Evolutionary conservation across 2,329 filamentous ascomycete genomes (phyloP), one percentile per base, ranked within the genome.

Genomic region (Pseudofabraea citricarpa): DNA sequence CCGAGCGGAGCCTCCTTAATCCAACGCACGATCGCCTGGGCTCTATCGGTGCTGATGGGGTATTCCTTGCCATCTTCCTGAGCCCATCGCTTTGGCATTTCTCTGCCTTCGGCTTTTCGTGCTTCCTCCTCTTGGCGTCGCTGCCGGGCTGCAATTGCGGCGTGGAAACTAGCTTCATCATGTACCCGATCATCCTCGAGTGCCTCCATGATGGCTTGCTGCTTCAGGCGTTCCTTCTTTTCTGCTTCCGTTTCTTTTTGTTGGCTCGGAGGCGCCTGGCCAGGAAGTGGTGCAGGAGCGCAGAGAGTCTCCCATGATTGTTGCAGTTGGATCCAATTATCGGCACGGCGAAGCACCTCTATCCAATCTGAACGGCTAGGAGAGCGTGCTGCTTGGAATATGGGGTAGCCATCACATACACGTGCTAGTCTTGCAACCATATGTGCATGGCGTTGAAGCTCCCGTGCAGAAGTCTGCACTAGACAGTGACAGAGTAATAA

Each of bases 351-450:
- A 8, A 93, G 63, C 0, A 91, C 72, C 63, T 91, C 85, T 37
- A 84, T 79, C 87, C 87, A 94, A 64, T 94, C 88, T 3, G 83
- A 77, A 40, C 86, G 80, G 2, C 85, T 81, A 1, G 85, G 81
- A 3, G 79, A 85, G 39, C 84, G 74, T 19, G 83, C 81, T 0
- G 81, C 74, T 50, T 90, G 81, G 58, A 94, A 91, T 38, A 91
- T 77, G 0, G 88, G 88, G 54, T 88, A 90, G 4, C 87, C 87
- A 55, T 93, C 85, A 38, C 79, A 81, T 19, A 93, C 73, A 16
- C 87, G 77, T 4, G 79, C 75, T 2, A 93, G 72, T 5, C 87
- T 81, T 13, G 87, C 85, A 4, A 85, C 87, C 75, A 90, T 93
- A 67, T 89, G 75, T 0, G 87, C 86, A 59, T 93, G 87, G 26